These are phyloP conservation scores for Suhomyces yuchorum DNA, from an alignment of 1,139 yeast genomes.

Conservation along the genomic window DNA sequence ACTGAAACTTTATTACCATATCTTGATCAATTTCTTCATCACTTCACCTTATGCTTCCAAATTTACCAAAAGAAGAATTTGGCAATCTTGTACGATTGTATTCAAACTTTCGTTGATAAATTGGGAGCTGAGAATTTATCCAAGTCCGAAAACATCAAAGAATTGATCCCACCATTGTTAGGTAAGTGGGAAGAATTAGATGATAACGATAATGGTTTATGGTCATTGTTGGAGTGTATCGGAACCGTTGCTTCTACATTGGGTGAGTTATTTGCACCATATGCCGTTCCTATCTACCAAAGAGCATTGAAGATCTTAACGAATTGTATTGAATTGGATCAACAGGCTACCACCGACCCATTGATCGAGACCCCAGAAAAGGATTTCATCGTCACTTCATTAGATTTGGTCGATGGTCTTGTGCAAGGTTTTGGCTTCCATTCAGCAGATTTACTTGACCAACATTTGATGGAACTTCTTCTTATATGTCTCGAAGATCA, in stretches of 20 bases:
- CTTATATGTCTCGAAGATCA: slow-evolving; percentile 75
- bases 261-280: slow-evolving; percentile 84
- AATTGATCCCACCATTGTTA: slow-evolving; percentile 78
- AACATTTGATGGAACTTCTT: slow-evolving; percentile 63
- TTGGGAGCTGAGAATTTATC: slow-evolving; percentile 58
- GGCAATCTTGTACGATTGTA: slow-evolving; percentile 81
- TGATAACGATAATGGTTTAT: slow-evolving; percentile 80
- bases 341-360: slow-evolving; percentile 67
- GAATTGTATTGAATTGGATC: slow-evolving; percentile 68
- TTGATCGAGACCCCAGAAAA: slow-evolving; percentile 78
- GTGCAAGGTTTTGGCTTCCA: slow-evolving; percentile 82
- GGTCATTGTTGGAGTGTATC: slow-evolving; percentile 93
- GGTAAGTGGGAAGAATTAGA: slow-evolving; percentile 72
- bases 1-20: slow-evolving; percentile 56
- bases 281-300: slow-evolving; percentile 85
- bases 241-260: slow-evolving; percentile 87
- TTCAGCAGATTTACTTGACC: slow-evolving; percentile 58
- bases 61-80: slow-evolving; percentile 81
- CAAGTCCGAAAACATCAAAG: slow-evolving; percentile 57
- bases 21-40: slow-evolving; percentile 59
- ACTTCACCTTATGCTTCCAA: slow-evolving; percentile 71
- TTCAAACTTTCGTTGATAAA: slow-evolving; percentile 87
- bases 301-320: slow-evolving; percentile 73
- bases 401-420: slow-evolving; percentile 88
- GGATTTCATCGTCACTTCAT: slow-evolving; percentile 84